A percentile compares a stretch with the other conserved stretches of the same genome.
phyloP scores from a whole-genome alignment of 2,329 filamentous ascomycete genomes.

The Claviceps capensis region DNA sequence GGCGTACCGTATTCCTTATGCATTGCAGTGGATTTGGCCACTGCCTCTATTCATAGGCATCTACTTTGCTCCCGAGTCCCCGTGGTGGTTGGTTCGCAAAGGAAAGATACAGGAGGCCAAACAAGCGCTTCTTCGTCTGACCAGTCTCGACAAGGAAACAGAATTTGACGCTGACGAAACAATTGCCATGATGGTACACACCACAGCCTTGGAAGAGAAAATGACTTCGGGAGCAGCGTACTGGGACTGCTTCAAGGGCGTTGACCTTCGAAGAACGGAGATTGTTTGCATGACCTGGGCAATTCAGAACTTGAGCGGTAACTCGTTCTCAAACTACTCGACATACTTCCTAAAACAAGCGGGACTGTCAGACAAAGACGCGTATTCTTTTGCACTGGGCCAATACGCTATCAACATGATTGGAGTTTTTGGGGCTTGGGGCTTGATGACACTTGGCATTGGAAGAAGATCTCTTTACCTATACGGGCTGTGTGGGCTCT shows the following conservation, averaged over 20 bases:
- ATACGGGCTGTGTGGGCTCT: constrained; percentile 60
- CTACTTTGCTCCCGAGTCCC: constrained; percentile 54
- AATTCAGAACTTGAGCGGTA: constrained; percentile 50
- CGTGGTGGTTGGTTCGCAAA: constrained; percentile 64
- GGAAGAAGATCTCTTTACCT: constrained; percentile 67
- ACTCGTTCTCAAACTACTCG: constrained; percentile 52
- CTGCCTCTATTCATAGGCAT: constrained; percentile 52
- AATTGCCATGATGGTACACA: constrained; percentile 85
- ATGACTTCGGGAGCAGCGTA: constrained; percentile 64
- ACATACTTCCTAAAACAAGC: constrained; percentile 50
- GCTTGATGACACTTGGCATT: constrained; percentile 59
- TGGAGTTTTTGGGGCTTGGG: constrained; percentile 72
- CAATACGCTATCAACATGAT: constrained; percentile 62
- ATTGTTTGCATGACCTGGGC: constrained; percentile 52
- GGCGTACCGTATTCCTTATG: constrained; percentile 58
- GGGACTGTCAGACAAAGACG: constrained; percentile 34
- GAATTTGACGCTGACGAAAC: constrained; percentile 74
- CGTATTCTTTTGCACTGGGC: constrained; percentile 49
- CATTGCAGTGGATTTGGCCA: constrained; percentile 68
- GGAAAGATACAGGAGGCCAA: constrained; percentile 53
- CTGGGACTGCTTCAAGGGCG: constrained; percentile 71
- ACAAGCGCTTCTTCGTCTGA: constrained; percentile 49
- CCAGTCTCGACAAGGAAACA: constrained; percentile 47
- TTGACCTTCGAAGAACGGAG: constrained; percentile 63
- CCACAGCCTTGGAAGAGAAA: constrained; percentile 63